A percentile compares a stretch with the other conserved stretches of the same genome.
phyloP scores from a whole-genome alignment of 495 filamentous ascomycete species.

The Podospora didyma region DNA sequence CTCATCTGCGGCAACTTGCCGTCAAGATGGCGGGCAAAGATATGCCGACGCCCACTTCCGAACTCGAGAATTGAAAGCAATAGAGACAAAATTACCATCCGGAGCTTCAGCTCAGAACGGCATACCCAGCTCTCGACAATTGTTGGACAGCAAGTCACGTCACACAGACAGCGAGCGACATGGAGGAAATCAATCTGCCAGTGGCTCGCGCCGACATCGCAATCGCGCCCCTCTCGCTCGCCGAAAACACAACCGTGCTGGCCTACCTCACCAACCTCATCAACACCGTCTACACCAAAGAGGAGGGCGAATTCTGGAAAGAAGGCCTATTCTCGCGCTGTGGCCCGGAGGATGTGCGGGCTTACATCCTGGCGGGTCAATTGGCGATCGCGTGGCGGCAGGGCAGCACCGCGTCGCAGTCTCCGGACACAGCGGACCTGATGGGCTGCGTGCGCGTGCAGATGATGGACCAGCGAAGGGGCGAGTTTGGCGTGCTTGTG shows the following conservation, averaged over 20 bases:
- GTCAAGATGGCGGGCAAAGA: no score
- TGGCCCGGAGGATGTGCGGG: neutral
- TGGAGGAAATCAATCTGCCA: neutral
- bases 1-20: no score
- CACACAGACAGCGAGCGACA: neutral
- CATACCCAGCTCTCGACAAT: no score
- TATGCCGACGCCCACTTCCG: no score
- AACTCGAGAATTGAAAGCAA: no score
- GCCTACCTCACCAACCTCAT: conserved; percentile 2
- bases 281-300: conserved; percentile 3
- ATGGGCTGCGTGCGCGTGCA: conserved; percentile 1
- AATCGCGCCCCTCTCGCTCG: neutral
- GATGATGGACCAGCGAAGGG: neutral
- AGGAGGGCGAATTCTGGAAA: conserved; percentile 5
- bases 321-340: neutral
- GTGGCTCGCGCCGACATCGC: neutral
- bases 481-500: conserved; percentile 1
- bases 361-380: neutral
- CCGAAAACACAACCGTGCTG: neutral
- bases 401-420: neutral
- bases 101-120: no score
- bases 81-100: no score
- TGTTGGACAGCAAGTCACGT: neutral
- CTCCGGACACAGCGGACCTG: neutral
- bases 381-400: conserved; percentile 1